These are phyloP conservation scores for Diplodia scrobiculata DNA, from an alignment of 2,329 filamentous ascomycete genomes.

Conservation along the genomic window DNA sequence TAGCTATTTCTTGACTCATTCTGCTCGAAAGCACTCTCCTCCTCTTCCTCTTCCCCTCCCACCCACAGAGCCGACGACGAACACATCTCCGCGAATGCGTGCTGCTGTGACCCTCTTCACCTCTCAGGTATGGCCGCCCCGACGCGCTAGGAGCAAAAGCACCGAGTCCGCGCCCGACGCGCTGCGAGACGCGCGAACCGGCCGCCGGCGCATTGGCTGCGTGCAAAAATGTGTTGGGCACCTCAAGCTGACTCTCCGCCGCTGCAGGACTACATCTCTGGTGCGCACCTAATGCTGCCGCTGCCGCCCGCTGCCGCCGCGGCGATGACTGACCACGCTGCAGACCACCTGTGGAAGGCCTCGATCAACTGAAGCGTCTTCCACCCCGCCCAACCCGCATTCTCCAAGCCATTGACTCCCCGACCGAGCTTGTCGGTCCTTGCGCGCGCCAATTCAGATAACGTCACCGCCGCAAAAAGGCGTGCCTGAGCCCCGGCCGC, in stretches of 20 bases:
- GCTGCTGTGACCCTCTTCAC: conserved; percentile 56
- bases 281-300: conserved; percentile 43
- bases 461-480: conserved; percentile 18
- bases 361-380: conserved; percentile 59
- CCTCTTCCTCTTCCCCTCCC: conserved; percentile 2
- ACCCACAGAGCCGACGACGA: conserved; percentile 19
- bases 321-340: conserved; percentile 33
- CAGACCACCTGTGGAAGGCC: conserved; percentile 69
- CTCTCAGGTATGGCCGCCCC: conserved; percentile 53
- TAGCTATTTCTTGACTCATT: conserved; percentile 25
- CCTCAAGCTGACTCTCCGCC: conserved; percentile 41
- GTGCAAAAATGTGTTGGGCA: conserved; percentile 24
- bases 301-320: too few relatives aligned
- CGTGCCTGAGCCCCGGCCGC: conserved; percentile 15
- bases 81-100: conserved; percentile 45
- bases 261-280: conserved; percentile 65
- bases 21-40: not conserved
- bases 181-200: not conserved
- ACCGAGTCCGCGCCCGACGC: conserved; percentile 9
- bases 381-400: conserved; percentile 31
- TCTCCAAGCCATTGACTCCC: conserved; percentile 17
- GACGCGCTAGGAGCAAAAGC: conserved; percentile 9
- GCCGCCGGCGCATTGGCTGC: not conserved
- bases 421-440: conserved; percentile 6
- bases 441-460: conserved; percentile 14